Evolutionary conservation across 495 filamentous ascomycete genomes (phyloP), one percentile per base, ranked within the genome.

Genomic region (Penicillium argentinense): DNA sequence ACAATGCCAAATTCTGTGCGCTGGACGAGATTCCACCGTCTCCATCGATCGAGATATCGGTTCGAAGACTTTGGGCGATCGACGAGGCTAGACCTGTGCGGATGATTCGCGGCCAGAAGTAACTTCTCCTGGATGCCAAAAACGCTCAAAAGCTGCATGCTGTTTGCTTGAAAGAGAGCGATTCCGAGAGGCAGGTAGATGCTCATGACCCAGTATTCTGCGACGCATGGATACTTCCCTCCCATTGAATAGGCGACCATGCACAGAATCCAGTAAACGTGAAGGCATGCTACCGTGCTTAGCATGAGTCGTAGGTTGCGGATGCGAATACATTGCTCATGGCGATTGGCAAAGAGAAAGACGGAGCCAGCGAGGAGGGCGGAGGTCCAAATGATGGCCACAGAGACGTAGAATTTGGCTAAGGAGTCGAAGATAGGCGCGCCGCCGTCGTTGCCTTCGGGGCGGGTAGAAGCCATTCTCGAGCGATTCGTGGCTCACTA

Each of bases 181-280:
- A n/a, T n/a, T n/a, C n/a, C n/a, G n/a, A n/a, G n/a, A n/a, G n/a
- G n/a, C n/a, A n/a, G n/a, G n/a, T n/a, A n/a, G n/a, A n/a, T n/a
- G n/a, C n/a, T n/a, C n/a, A n/a, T n/a, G 59, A 85, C 74, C 82
- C 83, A 87, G 61, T 75, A 87, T 55, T 87, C 80, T 11, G 63
- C 59, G 16, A 48, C 56, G 51, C 78, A 83, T 5, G 77, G 75
- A 26, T 80, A 80, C 5, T 67, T 56, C 4, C 77, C 72, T 9
- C 83, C 83, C 29, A 77, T 49, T 0, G 75, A 69, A 55, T 85
- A 86, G 12, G 74, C 77, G 22, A 81, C 62, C 49, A 85, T 68
- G 30, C 80, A 74, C 18, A 79, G 59, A 40, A 77, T 54, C 51
- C 78, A 69, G 66, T 86, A 87, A 32, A 81, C 55, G 48, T 86